phyloP scores from a whole-genome alignment of 2,329 filamentous ascomycete species.

The Aspergillus jensenii region DNA sequence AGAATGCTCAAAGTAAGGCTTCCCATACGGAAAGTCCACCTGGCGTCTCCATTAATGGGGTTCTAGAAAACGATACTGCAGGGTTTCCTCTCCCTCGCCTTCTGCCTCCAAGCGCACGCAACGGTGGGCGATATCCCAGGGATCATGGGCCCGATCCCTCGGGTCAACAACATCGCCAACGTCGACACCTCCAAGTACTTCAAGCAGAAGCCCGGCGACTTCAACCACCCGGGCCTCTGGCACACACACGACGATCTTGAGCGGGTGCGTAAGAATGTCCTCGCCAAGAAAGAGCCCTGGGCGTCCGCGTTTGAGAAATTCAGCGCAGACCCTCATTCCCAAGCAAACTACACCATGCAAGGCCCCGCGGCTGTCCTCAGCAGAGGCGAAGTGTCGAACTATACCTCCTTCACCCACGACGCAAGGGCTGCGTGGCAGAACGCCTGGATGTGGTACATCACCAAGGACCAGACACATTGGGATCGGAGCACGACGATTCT shows the following conservation, averaged over 20 bases:
- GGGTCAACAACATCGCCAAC: not conserved
- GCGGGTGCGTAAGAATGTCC: constrained; percentile 18
- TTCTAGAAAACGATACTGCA: too few relatives aligned
- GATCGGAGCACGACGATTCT: constrained; percentile 36
- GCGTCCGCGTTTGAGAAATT: constrained; percentile 34
- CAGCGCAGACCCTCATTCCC: constrained; percentile 26
- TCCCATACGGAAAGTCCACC: too few relatives aligned
- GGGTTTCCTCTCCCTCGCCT: too few relatives aligned
- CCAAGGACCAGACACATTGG: constrained; percentile 37
- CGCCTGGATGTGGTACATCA: constrained; percentile 47
- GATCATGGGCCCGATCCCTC: constrained; percentile 7
- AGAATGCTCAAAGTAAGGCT: too few relatives aligned
- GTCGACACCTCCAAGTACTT: constrained; percentile 11
- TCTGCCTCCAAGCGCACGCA: not conserved
- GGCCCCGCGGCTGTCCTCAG: not conserved
- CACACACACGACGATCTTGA: constrained; percentile 26
- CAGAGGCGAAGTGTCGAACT: constrained; percentile 37
- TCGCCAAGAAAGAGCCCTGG: constrained; percentile 22
- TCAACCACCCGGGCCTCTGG: constrained; percentile 25
- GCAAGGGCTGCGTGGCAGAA: constrained; percentile 43
- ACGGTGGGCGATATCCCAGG: constrained; percentile 5
- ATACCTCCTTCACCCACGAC: constrained; percentile 38
- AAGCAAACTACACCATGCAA: constrained; percentile 16
- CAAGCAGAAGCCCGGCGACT: constrained; percentile 5
- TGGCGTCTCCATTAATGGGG: too few relatives aligned